phyloP scores from a whole-genome alignment of 2,329 filamentous ascomycete genomes.

The Cyphellophora attinorum region DNA sequence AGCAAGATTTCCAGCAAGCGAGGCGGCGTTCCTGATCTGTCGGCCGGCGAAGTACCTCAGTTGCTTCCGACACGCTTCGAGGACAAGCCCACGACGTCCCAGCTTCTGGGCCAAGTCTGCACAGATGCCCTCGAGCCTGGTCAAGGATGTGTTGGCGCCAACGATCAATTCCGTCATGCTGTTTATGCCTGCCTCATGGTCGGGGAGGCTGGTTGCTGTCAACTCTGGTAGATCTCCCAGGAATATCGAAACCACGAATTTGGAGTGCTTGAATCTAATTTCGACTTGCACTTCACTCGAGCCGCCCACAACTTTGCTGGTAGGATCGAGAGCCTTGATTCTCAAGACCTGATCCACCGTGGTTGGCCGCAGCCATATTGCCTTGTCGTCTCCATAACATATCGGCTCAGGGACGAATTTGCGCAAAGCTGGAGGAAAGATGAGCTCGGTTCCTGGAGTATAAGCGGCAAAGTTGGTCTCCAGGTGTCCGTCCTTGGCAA shows the following conservation, averaged over 20 bases:
- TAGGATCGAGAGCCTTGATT: constrained; percentile 69
- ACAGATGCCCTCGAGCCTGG: constrained; percentile 70
- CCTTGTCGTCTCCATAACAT: constrained; percentile 76
- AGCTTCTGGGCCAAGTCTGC: constrained; percentile 63
- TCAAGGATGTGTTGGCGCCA: constrained; percentile 74
- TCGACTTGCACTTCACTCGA: constrained; percentile 90
- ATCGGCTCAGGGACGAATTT: constrained; percentile 68
- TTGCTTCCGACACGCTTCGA: constrained; percentile 76
- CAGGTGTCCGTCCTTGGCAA: neutral
- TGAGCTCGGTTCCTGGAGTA: constrained; percentile 75
- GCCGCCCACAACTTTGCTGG: constrained; percentile 78
- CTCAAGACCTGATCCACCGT: constrained; percentile 71
- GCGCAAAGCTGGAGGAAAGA: constrained; percentile 71
- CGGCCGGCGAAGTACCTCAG: constrained; percentile 82
- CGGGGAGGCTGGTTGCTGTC: constrained; percentile 59
- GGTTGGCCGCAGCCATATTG: constrained; percentile 73
- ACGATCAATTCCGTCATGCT: constrained; percentile 52
- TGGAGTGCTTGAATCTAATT: constrained; percentile 80
- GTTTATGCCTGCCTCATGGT: constrained; percentile 37
- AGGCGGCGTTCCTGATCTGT: constrained; percentile 82
- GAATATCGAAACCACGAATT: constrained; percentile 74
- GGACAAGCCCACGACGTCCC: constrained; percentile 55
- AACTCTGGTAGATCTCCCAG: constrained; percentile 80
- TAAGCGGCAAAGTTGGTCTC: constrained; percentile 70
- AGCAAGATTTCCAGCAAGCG: constrained; percentile 74